These are phyloP conservation scores for Rhododendron molle DNA, from an alignment of 148 eudicot genomes.

Conservation along the genomic window DNA sequence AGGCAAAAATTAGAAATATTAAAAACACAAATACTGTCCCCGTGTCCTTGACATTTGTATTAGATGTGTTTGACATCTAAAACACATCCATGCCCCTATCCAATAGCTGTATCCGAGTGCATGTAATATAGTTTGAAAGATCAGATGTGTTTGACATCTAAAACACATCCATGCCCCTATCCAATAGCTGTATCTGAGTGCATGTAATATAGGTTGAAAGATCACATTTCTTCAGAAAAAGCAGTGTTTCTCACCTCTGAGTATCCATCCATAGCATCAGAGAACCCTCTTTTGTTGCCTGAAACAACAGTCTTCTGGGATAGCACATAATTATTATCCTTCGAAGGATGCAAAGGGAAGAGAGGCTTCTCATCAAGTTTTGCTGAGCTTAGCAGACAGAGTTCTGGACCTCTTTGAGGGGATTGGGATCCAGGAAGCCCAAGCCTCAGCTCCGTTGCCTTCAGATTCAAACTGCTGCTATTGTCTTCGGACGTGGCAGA, in stretches of 20 bases:
- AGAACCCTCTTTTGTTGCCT: constrained; percentile 59
- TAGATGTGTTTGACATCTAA: neutral
- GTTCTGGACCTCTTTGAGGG: constrained; percentile 34
- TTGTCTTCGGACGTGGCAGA: constrained; percentile 30
- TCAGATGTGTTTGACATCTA: neutral
- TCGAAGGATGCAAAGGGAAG: constrained; percentile 41
- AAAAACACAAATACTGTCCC: neutral
- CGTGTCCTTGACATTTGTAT: neutral
- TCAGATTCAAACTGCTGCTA: constrained; percentile 35
- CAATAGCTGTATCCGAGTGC: neutral
- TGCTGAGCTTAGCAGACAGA: constrained; percentile 17
- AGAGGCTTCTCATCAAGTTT: constrained; percentile 41
- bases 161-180: neutral
- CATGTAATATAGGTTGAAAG: neutral
- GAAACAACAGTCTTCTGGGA: constrained; percentile 32
- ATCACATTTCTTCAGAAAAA: constrained; percentile 3
- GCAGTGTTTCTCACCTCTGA: constrained; percentile 25
- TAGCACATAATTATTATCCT: constrained; percentile 23
- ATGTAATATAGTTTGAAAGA: neutral
- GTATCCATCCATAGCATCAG: constrained; percentile 38
- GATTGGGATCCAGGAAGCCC: constrained; percentile 62
- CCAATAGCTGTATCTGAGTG: neutral
- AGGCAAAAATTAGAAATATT: neutral
- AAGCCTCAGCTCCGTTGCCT: constrained; percentile 64
- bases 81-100: neutral